These are phyloP conservation scores for Candida glucosophila DNA, from an alignment of 1,139 yeast genomes.

Conservation along the genomic window DNA sequence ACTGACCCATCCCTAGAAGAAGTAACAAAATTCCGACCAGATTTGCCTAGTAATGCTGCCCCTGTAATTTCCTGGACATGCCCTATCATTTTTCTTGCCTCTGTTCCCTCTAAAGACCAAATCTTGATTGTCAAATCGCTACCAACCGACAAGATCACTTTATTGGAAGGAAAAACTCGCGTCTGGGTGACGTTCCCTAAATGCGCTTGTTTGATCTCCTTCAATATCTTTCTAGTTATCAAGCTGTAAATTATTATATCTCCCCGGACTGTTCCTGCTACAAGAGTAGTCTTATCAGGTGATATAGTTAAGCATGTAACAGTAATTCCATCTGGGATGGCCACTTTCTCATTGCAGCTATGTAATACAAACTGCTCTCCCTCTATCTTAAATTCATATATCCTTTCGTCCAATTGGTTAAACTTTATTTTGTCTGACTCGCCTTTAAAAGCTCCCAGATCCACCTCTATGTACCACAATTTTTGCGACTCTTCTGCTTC, in stretches of 20 bases:
- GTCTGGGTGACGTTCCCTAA: slow-evolving; percentile 25
- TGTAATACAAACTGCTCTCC: neutral
- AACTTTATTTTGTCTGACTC: slow-evolving; percentile 5
- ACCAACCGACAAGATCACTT: slow-evolving; percentile 48
- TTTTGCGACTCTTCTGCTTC: slow-evolving; percentile 17
- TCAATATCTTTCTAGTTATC: slow-evolving; percentile 7
- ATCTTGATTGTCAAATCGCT: slow-evolving; percentile 47
- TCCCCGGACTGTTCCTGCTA: slow-evolving; percentile 40
- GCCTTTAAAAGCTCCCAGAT: slow-evolving; percentile 4
- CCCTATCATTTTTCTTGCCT: slow-evolving; percentile 37
- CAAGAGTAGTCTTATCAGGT: slow-evolving; percentile 10
- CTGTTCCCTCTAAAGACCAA: slow-evolving; percentile 46
- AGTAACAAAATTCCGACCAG: slow-evolving; percentile 55
- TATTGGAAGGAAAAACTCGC: slow-evolving; percentile 50
- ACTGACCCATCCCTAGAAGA: slow-evolving; percentile 46
- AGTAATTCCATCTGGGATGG: neutral
- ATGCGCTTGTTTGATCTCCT: slow-evolving; percentile 31
- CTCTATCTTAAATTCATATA: slow-evolving; percentile 1
- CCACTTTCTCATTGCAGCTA: slow-evolving; percentile 1
- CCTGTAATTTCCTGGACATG: slow-evolving; percentile 41
- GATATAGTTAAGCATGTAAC: slow-evolving; percentile 4
- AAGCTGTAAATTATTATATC: slow-evolving; percentile 14
- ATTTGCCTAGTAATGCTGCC: slow-evolving; percentile 39
- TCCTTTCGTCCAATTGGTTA: slow-evolving; percentile 1
- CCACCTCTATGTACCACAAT: slow-evolving; percentile 9